Evolutionary conservation across 108 stramenopile genomes (phyloP), one percentile per base, ranked within the genome.

Genomic region (Mayamaea pseudoterrestris): DNA sequence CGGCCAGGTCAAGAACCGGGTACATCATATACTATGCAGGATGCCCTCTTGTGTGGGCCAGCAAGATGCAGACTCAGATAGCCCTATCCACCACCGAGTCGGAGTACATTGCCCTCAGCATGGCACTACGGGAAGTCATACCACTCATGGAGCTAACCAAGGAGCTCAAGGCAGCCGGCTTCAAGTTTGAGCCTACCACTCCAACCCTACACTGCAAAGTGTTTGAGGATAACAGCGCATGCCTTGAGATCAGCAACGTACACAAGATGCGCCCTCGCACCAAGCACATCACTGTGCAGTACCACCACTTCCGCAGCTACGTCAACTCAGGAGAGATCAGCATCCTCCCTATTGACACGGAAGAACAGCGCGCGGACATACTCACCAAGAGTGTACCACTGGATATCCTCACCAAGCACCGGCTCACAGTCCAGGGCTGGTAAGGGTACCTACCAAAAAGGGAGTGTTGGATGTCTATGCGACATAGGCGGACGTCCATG

Each of bases 231-330:
- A 68, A 68, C 39, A 36, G 37, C 2, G 60, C 55, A 31, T 28
- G 32, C 0, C 20, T 65, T 2, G 50, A 65, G 30, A 47, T 68
- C 1, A 66, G 66, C 14, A 48, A 59, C 5, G 30, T 48, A 9
- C 63, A 43, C 6, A 66, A 65, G 29, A 20, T 41, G 26, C 53
- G 62, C 27, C 66, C 62, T 18, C 12, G 62, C 25, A 62, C 61
- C 24, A 65, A 70, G 35, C 69, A 70, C 32, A 27, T 70, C 7
- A 65, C 47, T 53, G 55, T 53, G 21, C 45, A 45, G 40, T 48
- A 58, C 7, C 56, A 53, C 52, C 65, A 67, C 52, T 66, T 72
- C 23, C 37, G 58, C 1, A 46, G 48, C 3, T 50, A 68, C 34
- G 58, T 68, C 5, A 16, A 62, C 0, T 30, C 27, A 0, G 55